Base-by-base conservation (phyloP, 768 basidiomycete genomes). In the Epithele typhae region DNA sequence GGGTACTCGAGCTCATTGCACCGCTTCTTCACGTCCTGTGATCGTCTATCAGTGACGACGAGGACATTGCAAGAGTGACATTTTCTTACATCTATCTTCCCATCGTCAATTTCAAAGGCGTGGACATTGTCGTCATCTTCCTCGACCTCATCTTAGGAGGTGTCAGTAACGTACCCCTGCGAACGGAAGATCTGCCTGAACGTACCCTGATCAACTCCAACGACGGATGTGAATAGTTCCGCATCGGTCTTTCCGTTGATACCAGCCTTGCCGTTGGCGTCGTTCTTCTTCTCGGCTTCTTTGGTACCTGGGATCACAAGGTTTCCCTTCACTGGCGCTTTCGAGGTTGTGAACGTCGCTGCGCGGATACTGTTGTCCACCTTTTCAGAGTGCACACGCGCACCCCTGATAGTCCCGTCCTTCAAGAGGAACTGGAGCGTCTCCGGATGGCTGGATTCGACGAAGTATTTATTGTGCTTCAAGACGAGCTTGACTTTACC, bases 401-500 rank as follows among this genome's bases (percentile, higher is more conserved):
- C 89, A 51, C 88, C 86, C 25, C 87, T 79, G 45, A 95, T 96
- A 17, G 86, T 68, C 47, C 74, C 74, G 68, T 99, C 96, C 60
- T 92, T 88, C 35, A 99, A 74, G 25, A 98, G 71, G 17, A 82
- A 70, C 58, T 96, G 88, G 22, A 98, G 74, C 10, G 92, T 92
- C 45, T 97, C 94, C 2, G 94, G 93, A 59, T 96, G 91, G 54
- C 82, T 87, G 23, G 92, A 95, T 65, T 99, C 96, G 58, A 99
- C 91, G 58, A 80, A 97, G 66, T 98, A 98, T 58, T 87, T 90
- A 75, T 98, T 98, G 64, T 97, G 88, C 64, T 99, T 98, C 55
- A 99, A 72, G 6, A 99, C 96, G 39, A 99, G 82, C 61, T 98
- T 95, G 64, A 98, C 91, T 71, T 99, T 99, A 43, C 96, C 96